Evolutionary conservation across 179 eudicot species (phyloP), one percentile per base, ranked within the genome.

Genomic region (Spergularia azorica): DNA sequence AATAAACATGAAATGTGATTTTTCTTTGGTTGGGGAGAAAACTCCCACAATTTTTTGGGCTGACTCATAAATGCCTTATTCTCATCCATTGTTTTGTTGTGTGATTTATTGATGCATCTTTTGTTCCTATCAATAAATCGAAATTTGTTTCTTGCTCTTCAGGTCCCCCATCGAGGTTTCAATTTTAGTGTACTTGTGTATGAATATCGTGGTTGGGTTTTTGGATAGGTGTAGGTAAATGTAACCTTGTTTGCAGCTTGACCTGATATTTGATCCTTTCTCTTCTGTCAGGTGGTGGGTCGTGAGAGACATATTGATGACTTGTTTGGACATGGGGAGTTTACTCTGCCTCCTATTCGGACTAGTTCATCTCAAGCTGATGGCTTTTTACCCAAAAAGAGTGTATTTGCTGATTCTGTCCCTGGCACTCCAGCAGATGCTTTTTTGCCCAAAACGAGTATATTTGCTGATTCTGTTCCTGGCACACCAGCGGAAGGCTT

Each of bases 311-410:
- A 73, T 55, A 73, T 67, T 54, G 87, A 84, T 52, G 78, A 83
- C 80, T 83, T 87, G 69, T 86, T 86, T 80, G 89, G 87, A 57
- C 82, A 83, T 36, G 87, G 89, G n/a, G 80, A 63, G 72, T 81
- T 84, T 84, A 77, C 81, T 81, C 82, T 81, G 61, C 88, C 84
- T 73, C 89, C 86, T 70, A 86, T 88, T 70, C 83, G 77, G 79
- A 85, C 85, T 39, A 86, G 85, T 71, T 79, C 87, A 70, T 67
- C 85, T 71, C 80, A 79, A 72, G 65, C 81, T 6, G 83, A 82
- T 16, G 79, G 74, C 81, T 75, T 81, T 72, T 74, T 83, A 59
- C 83, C 84, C 69, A 75, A 74, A 46, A 86, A 76, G 81, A 81
- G 85, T 71, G 41, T 81, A 2, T 81, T 81, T 81, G 84, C 77